A percentile compares a stretch with the other conserved stretches of the same genome.
These are phyloP conservation scores for Pythium aphanidermatum DNA, from an alignment of 352 stramenopile genomes.

Conservation along the genomic window DNA sequence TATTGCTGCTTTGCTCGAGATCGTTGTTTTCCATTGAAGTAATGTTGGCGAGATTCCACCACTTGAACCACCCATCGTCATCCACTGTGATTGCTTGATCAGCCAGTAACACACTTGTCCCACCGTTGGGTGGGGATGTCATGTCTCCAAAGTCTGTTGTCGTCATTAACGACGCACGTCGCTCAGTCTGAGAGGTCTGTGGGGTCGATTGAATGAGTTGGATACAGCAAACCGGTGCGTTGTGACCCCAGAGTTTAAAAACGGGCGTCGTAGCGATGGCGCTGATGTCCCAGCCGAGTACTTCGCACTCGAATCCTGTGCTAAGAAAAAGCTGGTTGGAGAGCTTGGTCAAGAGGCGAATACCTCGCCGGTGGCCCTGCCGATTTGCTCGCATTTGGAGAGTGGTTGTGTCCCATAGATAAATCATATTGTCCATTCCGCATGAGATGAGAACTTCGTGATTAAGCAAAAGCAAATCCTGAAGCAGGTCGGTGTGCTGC, in stretches of 20 bases:
- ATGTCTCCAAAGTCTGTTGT: not conserved
- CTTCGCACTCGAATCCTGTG: constrained; percentile 67
- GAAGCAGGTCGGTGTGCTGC: constrained; percentile 62
- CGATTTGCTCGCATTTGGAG: constrained; percentile 40
- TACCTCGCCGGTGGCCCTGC: constrained; percentile 51
- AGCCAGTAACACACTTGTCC: constrained; percentile 21
- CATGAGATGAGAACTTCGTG: constrained; percentile 59
- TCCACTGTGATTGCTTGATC: constrained; percentile 75
- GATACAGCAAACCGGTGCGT: constrained; percentile 59
- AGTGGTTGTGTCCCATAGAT: constrained; percentile 57
- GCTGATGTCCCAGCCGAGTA: constrained; percentile 71
- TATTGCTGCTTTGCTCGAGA: constrained; percentile 41
- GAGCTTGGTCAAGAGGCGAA: constrained; percentile 55
- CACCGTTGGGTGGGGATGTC: not conserved
- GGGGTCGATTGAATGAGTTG: constrained; percentile 43
- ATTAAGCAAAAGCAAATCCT: constrained; percentile 72
- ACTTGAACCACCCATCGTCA: constrained; percentile 80
- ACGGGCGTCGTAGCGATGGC: constrained; percentile 48
- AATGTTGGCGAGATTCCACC: constrained; percentile 68
- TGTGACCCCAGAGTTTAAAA: constrained; percentile 65
- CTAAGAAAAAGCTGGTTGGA: constrained; percentile 68
- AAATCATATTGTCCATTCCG: constrained; percentile 72
- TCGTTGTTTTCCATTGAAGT: constrained; percentile 59
- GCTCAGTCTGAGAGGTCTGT: constrained; percentile 10
- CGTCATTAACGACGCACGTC: not conserved